phyloP scores from a whole-genome alignment of 768 basidiomycete species.

The Tylopilus vinaceipallidus region DNA sequence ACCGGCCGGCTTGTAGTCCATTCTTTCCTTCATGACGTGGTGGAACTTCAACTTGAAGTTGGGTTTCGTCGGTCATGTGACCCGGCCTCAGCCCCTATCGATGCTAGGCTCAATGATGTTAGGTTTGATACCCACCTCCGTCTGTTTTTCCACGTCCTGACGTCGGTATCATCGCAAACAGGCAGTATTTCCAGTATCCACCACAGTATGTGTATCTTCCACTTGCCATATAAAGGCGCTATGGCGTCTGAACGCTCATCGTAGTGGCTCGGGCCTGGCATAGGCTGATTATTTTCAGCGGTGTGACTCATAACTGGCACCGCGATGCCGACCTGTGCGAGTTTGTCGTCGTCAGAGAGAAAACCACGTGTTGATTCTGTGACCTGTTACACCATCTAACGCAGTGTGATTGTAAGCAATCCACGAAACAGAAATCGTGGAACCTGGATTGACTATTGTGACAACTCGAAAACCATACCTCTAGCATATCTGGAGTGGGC shows the following conservation, averaged over 20 bases:
- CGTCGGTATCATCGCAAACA: constrained; percentile 41
- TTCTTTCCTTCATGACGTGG: constrained; percentile 57
- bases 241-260: constrained; percentile 32
- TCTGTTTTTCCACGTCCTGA: constrained; percentile 51
- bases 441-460: constrained; percentile 53
- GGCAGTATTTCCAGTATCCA: constrained; percentile 75
- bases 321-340: constrained; percentile 43
- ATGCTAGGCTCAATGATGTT: constrained; percentile 16
- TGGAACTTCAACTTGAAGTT: too few species aligned
- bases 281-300: not conserved
- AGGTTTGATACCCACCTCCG: constrained; percentile 50
- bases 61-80: constrained; percentile 44
- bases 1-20: constrained; percentile 42
- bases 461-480: constrained; percentile 81
- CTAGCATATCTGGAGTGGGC: constrained; percentile 51
- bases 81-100: constrained; percentile 58
- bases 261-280: not conserved
- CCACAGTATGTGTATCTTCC: constrained; percentile 49
- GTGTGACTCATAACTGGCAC: not conserved
- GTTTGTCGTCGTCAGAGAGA: constrained; percentile 49
- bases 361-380: constrained; percentile 57
- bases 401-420: constrained; percentile 45
- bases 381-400: constrained; percentile 79
- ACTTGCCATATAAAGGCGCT: constrained; percentile 52
- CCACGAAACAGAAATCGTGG: not conserved